These are phyloP conservation scores for Candida ulmi DNA, from an alignment of 805 yeast species.

Conservation along the genomic window DNA sequence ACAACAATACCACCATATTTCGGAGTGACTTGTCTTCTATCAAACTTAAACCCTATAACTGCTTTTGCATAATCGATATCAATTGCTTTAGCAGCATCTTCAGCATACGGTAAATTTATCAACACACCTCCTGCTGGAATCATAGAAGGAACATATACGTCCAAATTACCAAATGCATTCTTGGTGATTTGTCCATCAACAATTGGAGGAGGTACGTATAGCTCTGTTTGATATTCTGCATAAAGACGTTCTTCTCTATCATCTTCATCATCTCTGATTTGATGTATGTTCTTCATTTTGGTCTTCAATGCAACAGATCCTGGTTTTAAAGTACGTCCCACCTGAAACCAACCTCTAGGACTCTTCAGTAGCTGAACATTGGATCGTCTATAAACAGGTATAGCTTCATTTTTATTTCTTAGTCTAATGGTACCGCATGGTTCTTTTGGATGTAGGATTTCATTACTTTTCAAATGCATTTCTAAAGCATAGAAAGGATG, in stretches of 20 bases:
- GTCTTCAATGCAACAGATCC: slow-evolving; percentile 64
- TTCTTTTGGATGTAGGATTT: slow-evolving; percentile 61
- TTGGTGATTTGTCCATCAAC: slow-evolving; percentile 64
- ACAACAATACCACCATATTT: slow-evolving; percentile 73
- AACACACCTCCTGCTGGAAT: slow-evolving; percentile 74
- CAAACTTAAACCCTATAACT: slow-evolving; percentile 80
- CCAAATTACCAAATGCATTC: slow-evolving; percentile 81
- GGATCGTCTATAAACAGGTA: slow-evolving; percentile 63
- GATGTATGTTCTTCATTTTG: slow-evolving; percentile 25
- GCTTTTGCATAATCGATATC: slow-evolving; percentile 83
- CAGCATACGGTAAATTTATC: slow-evolving; percentile 47
- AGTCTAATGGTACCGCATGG: slow-evolving; percentile 70
- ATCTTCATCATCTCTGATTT: slow-evolving; percentile 28
- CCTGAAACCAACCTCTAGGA: slow-evolving; percentile 81
- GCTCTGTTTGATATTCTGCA: slow-evolving; percentile 71
- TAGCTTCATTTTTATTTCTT: slow-evolving; percentile 34
- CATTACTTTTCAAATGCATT: slow-evolving; percentile 65
- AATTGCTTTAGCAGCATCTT: slow-evolving; percentile 64
- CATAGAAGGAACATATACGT: slow-evolving; percentile 73
- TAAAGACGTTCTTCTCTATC: slow-evolving; percentile 61
- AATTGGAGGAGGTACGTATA: slow-evolving; percentile 53
- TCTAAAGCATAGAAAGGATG: slow-evolving; percentile 87
- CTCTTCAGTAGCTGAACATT: slow-evolving; percentile 62
- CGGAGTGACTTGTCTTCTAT: slow-evolving; percentile 49
- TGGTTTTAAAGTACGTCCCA: slow-evolving; percentile 67